Base-by-base conservation (phyloP, 805 yeast genomes). In the Metschnikowia anglica region DNA sequence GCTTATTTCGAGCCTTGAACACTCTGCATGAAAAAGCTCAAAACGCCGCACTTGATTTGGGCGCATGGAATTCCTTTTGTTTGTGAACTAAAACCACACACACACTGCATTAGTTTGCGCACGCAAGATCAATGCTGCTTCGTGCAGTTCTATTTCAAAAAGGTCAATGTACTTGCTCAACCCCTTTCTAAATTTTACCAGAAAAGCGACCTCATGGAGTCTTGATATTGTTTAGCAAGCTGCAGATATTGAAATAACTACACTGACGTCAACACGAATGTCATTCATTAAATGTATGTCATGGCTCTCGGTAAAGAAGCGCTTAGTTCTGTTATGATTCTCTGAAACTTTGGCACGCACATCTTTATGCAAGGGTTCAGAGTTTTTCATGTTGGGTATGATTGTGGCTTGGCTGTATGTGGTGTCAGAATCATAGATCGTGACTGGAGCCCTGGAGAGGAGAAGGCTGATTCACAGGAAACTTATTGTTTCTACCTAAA, bases 21-120 rank as follows among this genome's bases (percentile, higher is more conserved):
- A 15, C n/a, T 20, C 39, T 28, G 31, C 31, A 28, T 28, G 18
- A 3, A 1, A 5, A 27, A 9, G 15, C 10, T 9, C 18, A 38
- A 38, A 38, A 23, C 41, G 41, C 41, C 41, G 41, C 41, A 31
- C 13, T n/a, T 12, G 27, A 24, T 21, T 17, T 17, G 9, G 28
- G 40, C 23, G 41, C 41, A 38, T 38, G 36, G 41, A 24, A 38
- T 25, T 24, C 25, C 16, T 28, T 9, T 18, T 30, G 31, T 24
- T 36, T 17, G 19, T 27, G 13, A 20, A 7, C 12, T 15, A 19
- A 29, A 11, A 11, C 13, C 27, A 5, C 19, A 27, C 32, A 13
- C 39, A 36, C 8, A 18, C 25, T 28, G 27, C 39, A 36, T 36
- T 7, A 3, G 12, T 26, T 33, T 36, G 33, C 33, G 25, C 29